phyloP scores from a whole-genome alignment of 768 basidiomycete species.

The Amanita muscaria region DNA sequence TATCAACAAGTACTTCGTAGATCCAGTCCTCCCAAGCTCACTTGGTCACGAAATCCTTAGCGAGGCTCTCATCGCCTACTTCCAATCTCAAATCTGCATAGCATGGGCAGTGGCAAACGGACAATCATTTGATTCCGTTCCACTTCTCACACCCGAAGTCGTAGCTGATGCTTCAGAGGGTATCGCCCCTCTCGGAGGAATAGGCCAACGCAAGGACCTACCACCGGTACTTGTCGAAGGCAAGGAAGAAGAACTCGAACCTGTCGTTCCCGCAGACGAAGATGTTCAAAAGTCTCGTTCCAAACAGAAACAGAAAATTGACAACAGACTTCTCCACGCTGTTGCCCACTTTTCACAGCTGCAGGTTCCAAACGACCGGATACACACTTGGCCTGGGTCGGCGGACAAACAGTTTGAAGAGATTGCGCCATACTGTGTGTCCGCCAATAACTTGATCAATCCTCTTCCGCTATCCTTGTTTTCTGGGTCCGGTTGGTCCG shows the following conservation, averaged over 20 bases:
- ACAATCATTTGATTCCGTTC: conserved; percentile 51
- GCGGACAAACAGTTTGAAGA: conserved; percentile 50
- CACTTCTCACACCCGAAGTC: conserved; percentile 27
- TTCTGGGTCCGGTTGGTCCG: conserved; percentile 87
- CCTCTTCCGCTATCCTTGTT: conserved; percentile 92
- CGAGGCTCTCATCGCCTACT: conserved; percentile 88
- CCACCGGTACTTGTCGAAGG: too few species aligned
- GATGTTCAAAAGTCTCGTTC: conserved; percentile 12
- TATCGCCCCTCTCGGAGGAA: conserved; percentile 78
- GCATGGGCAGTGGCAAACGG: conserved; percentile 76
- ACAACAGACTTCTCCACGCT: conserved; percentile 11
- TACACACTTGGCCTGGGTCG: conserved; percentile 51
- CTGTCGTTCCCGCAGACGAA: conserved; percentile 9
- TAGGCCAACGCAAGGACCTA: conserved; percentile 76
- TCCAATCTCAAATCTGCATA: conserved; percentile 82
- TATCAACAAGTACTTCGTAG: conserved; percentile 64
- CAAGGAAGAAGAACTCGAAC: conserved; percentile 15
- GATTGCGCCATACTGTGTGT: conserved; percentile 84
- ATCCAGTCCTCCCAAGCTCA: conserved; percentile 73
- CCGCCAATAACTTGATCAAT: conserved; percentile 97
- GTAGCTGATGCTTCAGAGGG: conserved; percentile 33
- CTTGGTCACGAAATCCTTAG: conserved; percentile 78
- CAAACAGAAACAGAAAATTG: conserved; percentile 17
- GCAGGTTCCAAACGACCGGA: conserved; percentile 63
- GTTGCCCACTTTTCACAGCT: conserved; percentile 29